These are phyloP conservation scores for Kalmusia sp. DNA, from an alignment of 2,329 filamentous ascomycete species.

Conservation along the genomic window DNA sequence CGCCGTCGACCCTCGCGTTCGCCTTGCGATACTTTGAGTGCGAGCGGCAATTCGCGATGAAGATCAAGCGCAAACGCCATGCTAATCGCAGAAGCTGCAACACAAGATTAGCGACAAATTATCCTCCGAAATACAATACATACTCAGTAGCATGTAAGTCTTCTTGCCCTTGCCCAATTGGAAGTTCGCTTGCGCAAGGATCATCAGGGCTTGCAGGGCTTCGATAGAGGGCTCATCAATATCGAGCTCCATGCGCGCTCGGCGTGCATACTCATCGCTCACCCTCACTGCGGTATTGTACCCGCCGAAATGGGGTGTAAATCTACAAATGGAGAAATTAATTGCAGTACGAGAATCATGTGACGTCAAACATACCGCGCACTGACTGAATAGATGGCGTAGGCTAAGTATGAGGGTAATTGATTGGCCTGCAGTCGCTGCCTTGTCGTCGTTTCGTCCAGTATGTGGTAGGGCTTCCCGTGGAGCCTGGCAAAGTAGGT, in stretches of 20 bases:
- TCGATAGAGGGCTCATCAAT: constrained; percentile 83
- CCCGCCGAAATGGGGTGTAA: constrained; percentile 70
- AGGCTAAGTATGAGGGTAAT: constrained; percentile 59
- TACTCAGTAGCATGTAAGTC: constrained; percentile 85
- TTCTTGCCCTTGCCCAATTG: constrained; percentile 82
- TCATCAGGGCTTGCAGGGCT: constrained; percentile 74
- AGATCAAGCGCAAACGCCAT: constrained; percentile 85
- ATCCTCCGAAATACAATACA: constrained; percentile 11
- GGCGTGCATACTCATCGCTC: constrained; percentile 76
- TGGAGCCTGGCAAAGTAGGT: constrained; percentile 82
- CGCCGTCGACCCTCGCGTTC: constrained; percentile 79
- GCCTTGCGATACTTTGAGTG: constrained; percentile 66
- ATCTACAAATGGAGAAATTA: constrained; percentile 57
- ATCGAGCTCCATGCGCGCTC: constrained; percentile 74
- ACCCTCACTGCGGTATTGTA: constrained; percentile 71
- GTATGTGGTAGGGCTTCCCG: constrained; percentile 80
- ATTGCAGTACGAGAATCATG: constrained; percentile 48
- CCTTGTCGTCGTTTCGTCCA: constrained; percentile 78
- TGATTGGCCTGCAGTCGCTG: constrained; percentile 75
- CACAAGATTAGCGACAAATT: constrained; percentile 24
- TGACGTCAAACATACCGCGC: constrained; percentile 45
- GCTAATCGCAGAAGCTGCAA: constrained; percentile 73
- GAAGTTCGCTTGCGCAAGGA: constrained; percentile 78
- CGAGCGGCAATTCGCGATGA: constrained; percentile 75
- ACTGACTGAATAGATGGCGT: constrained; percentile 60